These are phyloP conservation scores for Geotrichum candidum DNA, from an alignment of 1,139 yeast species.

Conservation along the genomic window DNA sequence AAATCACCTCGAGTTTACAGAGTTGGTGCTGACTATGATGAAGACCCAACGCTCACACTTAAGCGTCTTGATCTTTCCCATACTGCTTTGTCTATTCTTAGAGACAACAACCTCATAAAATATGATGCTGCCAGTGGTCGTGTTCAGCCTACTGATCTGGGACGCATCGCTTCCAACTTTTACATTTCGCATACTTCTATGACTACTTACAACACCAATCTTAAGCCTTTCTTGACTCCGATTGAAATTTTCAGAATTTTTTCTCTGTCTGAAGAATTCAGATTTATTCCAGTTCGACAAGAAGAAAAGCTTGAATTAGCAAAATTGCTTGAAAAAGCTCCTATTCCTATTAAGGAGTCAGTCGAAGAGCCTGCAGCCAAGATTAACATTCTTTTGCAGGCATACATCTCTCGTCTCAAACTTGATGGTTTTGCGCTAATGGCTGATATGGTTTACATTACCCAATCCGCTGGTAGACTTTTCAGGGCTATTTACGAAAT, in stretches of 20 bases:
- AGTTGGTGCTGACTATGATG: constrained; percentile 61
- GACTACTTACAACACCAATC: constrained; percentile 49
- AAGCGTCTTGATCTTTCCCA: constrained; percentile 66
- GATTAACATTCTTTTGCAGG: constrained; percentile 71
- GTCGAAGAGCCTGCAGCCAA: constrained; percentile 72
- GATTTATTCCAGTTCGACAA: constrained; percentile 72
- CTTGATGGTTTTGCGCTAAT: constrained; percentile 86
- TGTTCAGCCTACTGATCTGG: constrained; percentile 64
- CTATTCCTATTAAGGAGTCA: constrained; percentile 76
- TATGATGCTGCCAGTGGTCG: constrained; percentile 50
- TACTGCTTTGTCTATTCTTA: constrained; percentile 61
- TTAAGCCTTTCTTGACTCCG: constrained; percentile 60
- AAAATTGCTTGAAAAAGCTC: constrained; percentile 67
- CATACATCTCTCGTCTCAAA: constrained; percentile 68
- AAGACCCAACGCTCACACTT: constrained; percentile 44
- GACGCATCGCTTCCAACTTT: constrained; percentile 79
- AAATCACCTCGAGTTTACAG: constrained; percentile 67
- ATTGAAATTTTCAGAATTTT: constrained; percentile 75
- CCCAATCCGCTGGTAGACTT: constrained; percentile 89
- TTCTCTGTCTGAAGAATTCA: constrained; percentile 79
- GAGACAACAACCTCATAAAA: constrained; percentile 49
- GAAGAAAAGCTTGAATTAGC: constrained; percentile 79
- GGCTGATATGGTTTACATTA: constrained; percentile 89
- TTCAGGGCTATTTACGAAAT: constrained; percentile 82
- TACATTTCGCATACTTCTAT: constrained; percentile 76